Base-by-base conservation (phyloP, 441 rosid species). In the Sinapis alba region DNA sequence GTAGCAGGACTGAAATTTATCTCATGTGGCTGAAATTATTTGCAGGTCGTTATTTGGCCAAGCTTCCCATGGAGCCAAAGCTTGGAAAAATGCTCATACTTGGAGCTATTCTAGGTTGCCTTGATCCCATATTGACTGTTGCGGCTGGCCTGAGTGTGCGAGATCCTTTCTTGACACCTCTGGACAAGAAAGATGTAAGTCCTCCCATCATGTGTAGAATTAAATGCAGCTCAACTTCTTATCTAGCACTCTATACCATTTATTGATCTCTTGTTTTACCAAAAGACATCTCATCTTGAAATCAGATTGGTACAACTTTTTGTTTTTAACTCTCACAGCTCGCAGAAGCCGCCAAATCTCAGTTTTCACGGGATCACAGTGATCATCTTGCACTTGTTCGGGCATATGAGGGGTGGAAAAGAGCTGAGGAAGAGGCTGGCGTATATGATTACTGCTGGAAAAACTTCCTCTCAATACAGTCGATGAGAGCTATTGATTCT, bases 11-110 rank as follows among this genome's bases (percentile, higher is more conserved):
- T 51, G 36, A 60, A 64, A 15, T 64, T 68, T 34, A 47, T 62
- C 58, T 68, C 53, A 66, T 57, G 38, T 23, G 75, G 58, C 71
- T 15, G 43, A 69, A 56, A 77, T 57, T n/a, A 19, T 74, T 82
- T 78, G 67, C 89, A 94, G 98, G 98, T 59, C 81, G 78, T 63
- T 92, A 89, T 83, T 83, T 92, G 86, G 81, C 88, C 51, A 81
- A 81, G 88, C 90, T 94, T 84, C 98, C 98, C 30, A 76, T 94
- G 92, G 97, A 94, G 86, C 98, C 98, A 71, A 94, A 94, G 83
- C 93, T 92, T 73, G 98, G 98, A 79, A 94, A 94, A 86, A 94
- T 94, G 94, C 91, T 94, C 62, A 72, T 94, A 71, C 76, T 90
- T 71, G 98, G 98, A 78, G 93, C 92, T 45, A 83, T 89, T 75